Percentiles rank a stretch among this genome's conserved stretches.
Evolutionary conservation across 75 land plant genomes (phyloP).

Genomic region (Pinus taeda): DNA sequence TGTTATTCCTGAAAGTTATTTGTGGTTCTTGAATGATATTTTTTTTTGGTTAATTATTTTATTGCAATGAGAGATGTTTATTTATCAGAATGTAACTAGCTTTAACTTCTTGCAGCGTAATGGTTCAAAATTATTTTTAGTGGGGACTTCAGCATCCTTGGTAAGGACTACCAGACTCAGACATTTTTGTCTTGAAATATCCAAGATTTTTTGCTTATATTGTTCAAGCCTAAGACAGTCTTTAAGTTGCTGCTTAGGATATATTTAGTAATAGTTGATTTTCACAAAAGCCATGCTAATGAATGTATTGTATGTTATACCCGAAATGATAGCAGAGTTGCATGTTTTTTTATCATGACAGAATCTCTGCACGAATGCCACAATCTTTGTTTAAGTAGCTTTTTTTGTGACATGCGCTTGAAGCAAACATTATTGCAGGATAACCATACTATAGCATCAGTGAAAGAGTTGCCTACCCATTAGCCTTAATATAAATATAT

Average conservation of each 20-base stretch:
- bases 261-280: not conserved
- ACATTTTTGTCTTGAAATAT: not conserved
- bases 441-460: not conserved
- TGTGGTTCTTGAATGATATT: not conserved
- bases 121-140: conserved; percentile 85
- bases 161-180: conserved; percentile 26
- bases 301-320: not conserved
- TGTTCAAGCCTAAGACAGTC: not conserved
- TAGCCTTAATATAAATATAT: too few species aligned
- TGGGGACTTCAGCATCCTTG: conserved; percentile 93
- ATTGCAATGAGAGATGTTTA: not conserved
- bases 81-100: not conserved
- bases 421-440: not conserved
- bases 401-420: too few species aligned
- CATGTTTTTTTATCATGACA: not conserved
- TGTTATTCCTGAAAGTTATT: not conserved
- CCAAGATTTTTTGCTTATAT: not conserved
- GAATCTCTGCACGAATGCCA: not conserved
- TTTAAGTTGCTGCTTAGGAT: too few species aligned
- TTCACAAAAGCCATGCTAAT: not conserved
- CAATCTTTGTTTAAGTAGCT: too few species aligned
- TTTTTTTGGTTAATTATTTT: not conserved
- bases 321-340: not conserved
- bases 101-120: conserved; percentile 58
- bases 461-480: too few species aligned